Conservation (phyloP, 371 early-diverging fungal species). For the Mortierella sp. region DNA sequence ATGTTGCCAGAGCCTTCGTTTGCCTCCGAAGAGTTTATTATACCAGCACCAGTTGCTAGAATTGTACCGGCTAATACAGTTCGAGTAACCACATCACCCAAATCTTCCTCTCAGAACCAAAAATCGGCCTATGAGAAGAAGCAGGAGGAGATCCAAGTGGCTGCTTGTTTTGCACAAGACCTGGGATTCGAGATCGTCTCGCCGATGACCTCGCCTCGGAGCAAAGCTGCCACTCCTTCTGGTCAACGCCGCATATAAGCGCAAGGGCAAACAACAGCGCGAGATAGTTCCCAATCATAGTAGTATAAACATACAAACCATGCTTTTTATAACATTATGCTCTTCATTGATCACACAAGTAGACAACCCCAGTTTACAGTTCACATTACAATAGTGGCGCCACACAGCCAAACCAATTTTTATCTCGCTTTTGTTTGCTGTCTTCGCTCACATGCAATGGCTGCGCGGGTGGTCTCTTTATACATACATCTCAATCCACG, state of each 20-base stretch:
- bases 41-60: constrained; percentile 43
- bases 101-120: not conserved
- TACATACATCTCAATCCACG: not conserved
- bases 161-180: constrained; percentile 45
- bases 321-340: no score
- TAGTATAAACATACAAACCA: no score
- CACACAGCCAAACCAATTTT: no score
- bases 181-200: constrained; percentile 53
- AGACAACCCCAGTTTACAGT: no score
- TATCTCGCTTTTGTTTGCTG: not conserved
- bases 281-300: no score
- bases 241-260: constrained; percentile 13
- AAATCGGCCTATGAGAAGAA: constrained; percentile 13
- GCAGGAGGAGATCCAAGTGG: constrained; percentile 38
- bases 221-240: constrained; percentile 7
- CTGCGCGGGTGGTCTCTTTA: not conserved
- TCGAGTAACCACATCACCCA: not conserved
- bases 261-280: no score
- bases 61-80: constrained; percentile 14
- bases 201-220: constrained; percentile 25
- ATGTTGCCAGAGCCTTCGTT: constrained; percentile 17
- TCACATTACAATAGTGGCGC: no score
- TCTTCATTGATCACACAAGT: no score
- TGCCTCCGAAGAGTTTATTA: constrained; percentile 37
- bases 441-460: constrained; percentile 1